phyloP scores from a whole-genome alignment of 2,329 filamentous ascomycete species.

The Neoscytalidium dimidiatum region DNA sequence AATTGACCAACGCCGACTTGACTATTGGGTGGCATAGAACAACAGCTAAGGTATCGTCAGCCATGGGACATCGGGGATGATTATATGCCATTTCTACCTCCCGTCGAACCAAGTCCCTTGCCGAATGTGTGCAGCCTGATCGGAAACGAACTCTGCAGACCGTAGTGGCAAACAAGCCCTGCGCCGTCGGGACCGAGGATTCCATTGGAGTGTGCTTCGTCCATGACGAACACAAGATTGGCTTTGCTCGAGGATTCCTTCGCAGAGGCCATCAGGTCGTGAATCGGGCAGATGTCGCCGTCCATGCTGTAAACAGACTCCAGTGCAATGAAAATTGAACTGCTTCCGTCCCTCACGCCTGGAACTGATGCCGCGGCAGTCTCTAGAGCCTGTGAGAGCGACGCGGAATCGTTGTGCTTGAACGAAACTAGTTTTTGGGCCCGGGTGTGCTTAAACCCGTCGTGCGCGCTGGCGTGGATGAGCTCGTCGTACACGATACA shows the following conservation, averaged over 20 bases:
- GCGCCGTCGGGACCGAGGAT: constrained; percentile 58
- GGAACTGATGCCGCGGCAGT: constrained; percentile 31
- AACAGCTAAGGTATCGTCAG: constrained; percentile 27
- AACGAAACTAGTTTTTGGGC: constrained; percentile 55
- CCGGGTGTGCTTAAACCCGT: constrained; percentile 61
- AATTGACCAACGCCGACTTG: constrained; percentile 39
- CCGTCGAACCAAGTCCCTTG: constrained; percentile 68
- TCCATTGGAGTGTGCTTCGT: constrained; percentile 69
- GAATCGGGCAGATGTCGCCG: constrained; percentile 69
- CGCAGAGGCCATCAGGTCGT: constrained; percentile 60
- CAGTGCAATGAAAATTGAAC: constrained; percentile 36
- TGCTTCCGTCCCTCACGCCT: constrained; percentile 33
- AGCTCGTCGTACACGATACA: constrained; percentile 70
- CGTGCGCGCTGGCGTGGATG: constrained; percentile 77
- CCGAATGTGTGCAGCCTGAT: constrained; percentile 67
- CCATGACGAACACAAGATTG: constrained; percentile 66
- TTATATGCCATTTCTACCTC: constrained; percentile 51
- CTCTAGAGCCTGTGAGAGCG: constrained; percentile 35
- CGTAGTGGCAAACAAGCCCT: constrained; percentile 60
- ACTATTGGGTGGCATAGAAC: constrained; percentile 33
- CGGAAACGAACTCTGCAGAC: constrained; percentile 58
- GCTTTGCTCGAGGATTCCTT: constrained; percentile 56
- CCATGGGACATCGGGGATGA: neutral
- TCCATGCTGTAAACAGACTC: constrained; percentile 73
- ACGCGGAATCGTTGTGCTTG: constrained; percentile 56